Evolutionary conservation across 2,329 filamentous ascomycete species (phyloP), one percentile per base, ranked within the genome.

Genomic region (Colletotrichum sp.): DNA sequence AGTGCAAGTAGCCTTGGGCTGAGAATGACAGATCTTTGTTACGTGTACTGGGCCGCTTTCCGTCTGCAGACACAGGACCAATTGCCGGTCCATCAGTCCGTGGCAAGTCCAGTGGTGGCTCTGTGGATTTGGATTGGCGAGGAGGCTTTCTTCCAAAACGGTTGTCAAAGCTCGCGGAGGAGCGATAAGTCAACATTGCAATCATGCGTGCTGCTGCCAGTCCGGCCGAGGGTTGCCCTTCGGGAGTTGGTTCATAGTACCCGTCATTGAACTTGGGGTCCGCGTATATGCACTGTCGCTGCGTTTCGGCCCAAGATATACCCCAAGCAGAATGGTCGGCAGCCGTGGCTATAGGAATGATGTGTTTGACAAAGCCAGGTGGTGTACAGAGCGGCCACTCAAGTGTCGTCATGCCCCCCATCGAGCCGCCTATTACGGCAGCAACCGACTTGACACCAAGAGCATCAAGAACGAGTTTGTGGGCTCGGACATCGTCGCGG

Each of bases 401-500:
- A 6, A 92, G 84, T 6, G 88, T 87, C 13, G 89, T 85, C 89
- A 91, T 91, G 28, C 90, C 90, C 65, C 90, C 90, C 90, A 91
- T 91, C 6, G 89, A 91, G 13, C 89, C 89, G 57, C 90, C 90
- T 30, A 92, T 86, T 4, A 90, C 89, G 5, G 88, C 86, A 7
- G 88, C 89, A 57, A 92, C 87, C 75, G 89, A 87, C 66, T 83
- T 85, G 16, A 91, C 86, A n/a, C 89, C 89, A 36, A 92, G 81
- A 71, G 88, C 85, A 79, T 91, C 89, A 16, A 91, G 84, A 16
- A 91, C 85, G 6, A 89, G 81, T 75, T 90, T 90, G 78, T 91
- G 89, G 64, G 90, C 87, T 75, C 85, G 84, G 68, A 94, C 92
- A 83, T 94, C 93, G 82, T 94, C 93, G 78, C 92, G 87, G 49